Evolutionary conservation across 768 basidiomycete species (phyloP), one percentile per base, ranked within the genome.

Genomic region (Mycena leptocephala): DNA sequence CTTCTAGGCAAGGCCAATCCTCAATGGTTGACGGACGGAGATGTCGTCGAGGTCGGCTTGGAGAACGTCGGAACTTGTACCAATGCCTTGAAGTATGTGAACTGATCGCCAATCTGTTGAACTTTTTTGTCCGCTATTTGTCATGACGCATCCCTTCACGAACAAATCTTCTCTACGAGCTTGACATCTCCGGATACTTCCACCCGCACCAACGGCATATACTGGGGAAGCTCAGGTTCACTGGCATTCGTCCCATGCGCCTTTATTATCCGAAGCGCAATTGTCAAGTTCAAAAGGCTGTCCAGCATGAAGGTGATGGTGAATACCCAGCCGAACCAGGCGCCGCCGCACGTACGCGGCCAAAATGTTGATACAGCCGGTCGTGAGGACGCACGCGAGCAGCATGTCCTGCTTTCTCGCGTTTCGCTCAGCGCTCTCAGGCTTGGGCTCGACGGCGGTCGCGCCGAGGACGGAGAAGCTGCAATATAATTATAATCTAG

Each of bases 61-160:
- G 80, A 80, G 55, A 80, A 80, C 46, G 80, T 82, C 30, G 81
- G 81, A 18, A 81, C 81, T 30, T 82, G 81, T 48, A 82, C 80
- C 22, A 82, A 82, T 68, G 61, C 75, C 5, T 28, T 53, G 51
- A 28, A 24, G 35, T 37, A 37, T 37, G 35, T 37, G 35, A 37
- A 37, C 13, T 37, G 35, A 37, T 13, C 35, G 35, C 6, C 35
- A 37, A 37, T 37, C 35, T 37, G 13, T 37, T 37, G 7, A 37
- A 37, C 7, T 37, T 37, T 37, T 37, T 37, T 37, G 35, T 13
- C 35, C 13, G 35, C 35, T 6, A 37, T 6, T 24, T 5, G n/a
- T 24, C 24, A 24, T 53, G 9, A 20, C 9, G 5, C 5, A n/a
- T 9, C n/a, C 10, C 13, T 0, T 59, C 5, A 24, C 55, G 18